Base-by-base conservation (phyloP, 495 filamentous ascomycete genomes). In the Lentithecium fluviatile region DNA sequence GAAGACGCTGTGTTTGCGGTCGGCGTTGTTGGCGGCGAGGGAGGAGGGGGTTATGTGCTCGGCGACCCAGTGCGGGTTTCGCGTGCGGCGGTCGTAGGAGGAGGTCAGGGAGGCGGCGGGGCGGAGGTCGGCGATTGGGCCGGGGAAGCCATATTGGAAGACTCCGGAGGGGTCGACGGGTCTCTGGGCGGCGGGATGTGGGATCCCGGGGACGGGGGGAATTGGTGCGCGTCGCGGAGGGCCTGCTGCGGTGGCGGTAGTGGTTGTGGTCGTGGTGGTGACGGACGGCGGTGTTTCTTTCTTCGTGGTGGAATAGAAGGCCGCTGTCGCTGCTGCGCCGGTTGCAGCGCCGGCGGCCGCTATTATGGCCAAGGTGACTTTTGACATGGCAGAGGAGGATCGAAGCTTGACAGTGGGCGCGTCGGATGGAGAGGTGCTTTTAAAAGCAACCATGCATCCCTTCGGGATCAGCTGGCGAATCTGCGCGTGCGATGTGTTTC, bases 1-100 rank as follows among this genome's bases (percentile, higher is more conserved):
- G 74, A 98, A 98, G 49, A 77, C 74, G 69, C 84, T 88, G 79
- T 94, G 81, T 71, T 88, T 87, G 68, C 94, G 85, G 79, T 98
- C 91, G 55, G 83, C 94, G 65, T 88, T 82, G 62, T 85, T 84
- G 21, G 77, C 67, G 2, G 85, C 78, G 5, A 98, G 82, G 0
- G 93, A 97, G 23, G 81, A 80, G n/a, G 91, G 86, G 0, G 94
- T 98, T 75, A 98, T 96, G 79, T 98, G 94, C 77, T 98, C 94
- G 53, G 86, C 91, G 7, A 97, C 94, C 94, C 94, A 98, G 71
- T 85, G 75, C 1, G 94, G 94, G 71, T 97, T 98, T 66, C 91
- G 87, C 52, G 86, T 89, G 56, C 92, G 88, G 10, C 94, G 89
- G 74, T 98, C 92, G 79, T 85, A 98, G 68, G 88, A 85, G 25